Percentiles rank a stretch among this genome's conserved stretches.
Evolutionary conservation across 148 eudicot species (phyloP).

Genomic region (Chenopodium berlandieri): DNA sequence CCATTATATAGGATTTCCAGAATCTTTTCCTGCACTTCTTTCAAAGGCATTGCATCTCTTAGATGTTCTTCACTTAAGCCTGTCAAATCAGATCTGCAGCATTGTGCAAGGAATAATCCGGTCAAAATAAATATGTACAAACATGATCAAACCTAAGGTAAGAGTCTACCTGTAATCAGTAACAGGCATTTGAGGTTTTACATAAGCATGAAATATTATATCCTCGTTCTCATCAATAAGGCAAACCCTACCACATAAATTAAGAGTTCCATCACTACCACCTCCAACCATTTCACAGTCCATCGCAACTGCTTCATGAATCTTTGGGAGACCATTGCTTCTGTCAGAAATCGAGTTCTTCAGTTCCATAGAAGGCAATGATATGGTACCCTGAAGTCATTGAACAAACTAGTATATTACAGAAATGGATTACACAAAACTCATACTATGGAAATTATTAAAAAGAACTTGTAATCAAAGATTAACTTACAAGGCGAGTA

Average conservation of each 20-base stretch:
- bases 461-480: neutral
- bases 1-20: slow-evolving; percentile 56
- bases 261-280: slow-evolving; percentile 75
- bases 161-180: slow-evolving; percentile 64
- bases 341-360: slow-evolving; percentile 20
- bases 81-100: slow-evolving; percentile 49
- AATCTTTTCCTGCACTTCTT: slow-evolving; percentile 62
- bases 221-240: slow-evolving; percentile 71
- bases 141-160: neutral
- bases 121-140: neutral
- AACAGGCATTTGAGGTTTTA: slow-evolving; percentile 61
- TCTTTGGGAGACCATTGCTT: slow-evolving; percentile 12
- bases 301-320: slow-evolving; percentile 51
- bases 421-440: neutral
- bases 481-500: slow-evolving; percentile 48
- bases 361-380: slow-evolving; percentile 23
- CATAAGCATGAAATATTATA: slow-evolving; percentile 65
- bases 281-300: slow-evolving; percentile 93
- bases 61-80: slow-evolving; percentile 68
- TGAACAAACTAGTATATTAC: neutral
- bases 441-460: neutral
- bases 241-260: slow-evolving; percentile 76
- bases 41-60: slow-evolving; percentile 62
- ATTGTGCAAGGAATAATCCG: neutral
- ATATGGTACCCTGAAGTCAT: slow-evolving; percentile 41